Conservation (phyloP, 768 basidiomycete species). For the Russula abietina region DNA sequence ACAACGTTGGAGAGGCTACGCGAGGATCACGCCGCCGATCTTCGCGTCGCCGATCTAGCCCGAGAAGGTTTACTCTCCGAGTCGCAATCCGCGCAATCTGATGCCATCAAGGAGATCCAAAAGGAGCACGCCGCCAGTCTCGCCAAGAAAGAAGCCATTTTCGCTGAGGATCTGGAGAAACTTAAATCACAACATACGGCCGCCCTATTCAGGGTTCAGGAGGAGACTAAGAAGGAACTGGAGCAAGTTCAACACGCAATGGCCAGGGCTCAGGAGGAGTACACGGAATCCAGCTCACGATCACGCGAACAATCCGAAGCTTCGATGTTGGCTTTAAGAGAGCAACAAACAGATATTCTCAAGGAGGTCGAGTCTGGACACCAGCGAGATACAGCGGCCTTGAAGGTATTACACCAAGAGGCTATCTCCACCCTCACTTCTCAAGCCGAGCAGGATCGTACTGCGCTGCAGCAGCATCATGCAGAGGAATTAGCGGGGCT, state of each 20-base stretch:
- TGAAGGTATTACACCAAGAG: slow-evolving; percentile 45
- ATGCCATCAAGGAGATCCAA: slow-evolving; percentile 59
- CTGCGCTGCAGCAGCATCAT: slow-evolving; percentile 38
- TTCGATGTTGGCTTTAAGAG: slow-evolving; percentile 41
- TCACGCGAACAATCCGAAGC: slow-evolving; percentile 45
- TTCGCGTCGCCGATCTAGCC: slow-evolving; percentile 70
- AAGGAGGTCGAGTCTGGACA: slow-evolving; percentile 52
- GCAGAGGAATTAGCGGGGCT: slow-evolving; percentile 32
- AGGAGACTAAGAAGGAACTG: slow-evolving; percentile 47
- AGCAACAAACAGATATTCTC: slow-evolving; percentile 51
- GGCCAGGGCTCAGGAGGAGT: slow-evolving; percentile 42
- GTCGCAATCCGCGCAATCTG: slow-evolving; percentile 60
- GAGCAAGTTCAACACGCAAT: slow-evolving; percentile 44
- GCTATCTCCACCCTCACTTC: slow-evolving; percentile 31
- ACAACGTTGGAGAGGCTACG: slow-evolving; percentile 63
- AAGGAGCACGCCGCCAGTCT: slow-evolving; percentile 67
- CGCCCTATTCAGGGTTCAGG: slow-evolving; percentile 44
- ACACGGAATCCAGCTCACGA: slow-evolving; percentile 33
- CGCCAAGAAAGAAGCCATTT: slow-evolving; percentile 57
- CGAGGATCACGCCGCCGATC: slow-evolving; percentile 68
- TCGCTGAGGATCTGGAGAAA: slow-evolving; percentile 58
- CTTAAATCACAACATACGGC: slow-evolving; percentile 62
- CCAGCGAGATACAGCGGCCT: slow-evolving; percentile 44
- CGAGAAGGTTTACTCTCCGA: slow-evolving; percentile 69
- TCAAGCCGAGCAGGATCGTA: slow-evolving; percentile 35